Evolutionary conservation across 2,329 filamentous ascomycete genomes (phyloP), one percentile per base, ranked within the genome.

Genomic region (Reticulascus tulasneorum): DNA sequence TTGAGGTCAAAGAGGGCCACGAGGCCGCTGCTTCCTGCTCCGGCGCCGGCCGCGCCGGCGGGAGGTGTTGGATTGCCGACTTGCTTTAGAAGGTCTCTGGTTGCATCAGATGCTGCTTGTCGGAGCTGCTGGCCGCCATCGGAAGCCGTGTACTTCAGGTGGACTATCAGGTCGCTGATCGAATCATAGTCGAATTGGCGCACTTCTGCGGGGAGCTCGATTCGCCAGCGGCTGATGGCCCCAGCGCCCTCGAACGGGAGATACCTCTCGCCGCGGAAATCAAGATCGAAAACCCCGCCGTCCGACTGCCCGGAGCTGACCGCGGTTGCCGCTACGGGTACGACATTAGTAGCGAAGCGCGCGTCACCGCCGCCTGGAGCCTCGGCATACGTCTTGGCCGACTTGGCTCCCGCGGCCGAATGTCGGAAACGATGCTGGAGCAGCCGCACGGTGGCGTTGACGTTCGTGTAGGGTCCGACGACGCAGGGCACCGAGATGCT

Each of bases 161-260:
- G 48, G n/a, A 66, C 18, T 3, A 63, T 36, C 2, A 63, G 47
- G 35, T 65, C 62, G 13, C 30, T 40, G 24, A 66, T 54, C 17
- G 48, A 48, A 6, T 41, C 26, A 45, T 56, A 60, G 41, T 64
- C 59, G 35, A 63, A 64, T 29, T 42, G 44, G 9, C 39, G 42
- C 21, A 46, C 11, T 7, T 28, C 36, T 2, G 28, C 16, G 3
- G 58, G 58, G 4, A 66, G 48, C 15, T 53, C 42, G 4, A 66
- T 25, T 2, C 37, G 31, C 60, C 60, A 66, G 8, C 20, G 25
- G 27, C 40, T 46, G 28, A 63, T 50, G 5, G 42, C 58, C 5
- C 63, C 63, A 4, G 58, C 53, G 13, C 52, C 47, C 42, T 67
- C 63, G 33, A 67, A 66, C 3, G 63, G 63, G 5, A 51, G 18